Evolutionary conservation across 1,284 basidiomycete species (phyloP), one percentile per base, ranked within the genome.

Genomic region (Ganoderma leucocontextum): DNA sequence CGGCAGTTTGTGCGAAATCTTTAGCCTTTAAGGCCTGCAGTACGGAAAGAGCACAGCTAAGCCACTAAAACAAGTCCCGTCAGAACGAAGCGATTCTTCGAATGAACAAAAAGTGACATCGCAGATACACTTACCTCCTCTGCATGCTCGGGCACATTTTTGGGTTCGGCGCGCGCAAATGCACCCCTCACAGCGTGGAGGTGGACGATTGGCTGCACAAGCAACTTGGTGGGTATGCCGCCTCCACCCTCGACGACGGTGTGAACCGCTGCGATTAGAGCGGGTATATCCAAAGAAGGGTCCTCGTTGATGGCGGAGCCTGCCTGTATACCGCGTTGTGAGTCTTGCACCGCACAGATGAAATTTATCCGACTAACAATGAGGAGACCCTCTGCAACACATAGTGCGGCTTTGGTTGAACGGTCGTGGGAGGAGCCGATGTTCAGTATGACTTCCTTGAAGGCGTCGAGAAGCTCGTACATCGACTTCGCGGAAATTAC

Each of bases 341-440:
- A 12, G 9, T 7, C 13, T 53, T n/a, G 22, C 2, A n/a, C 25
- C 39, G 13, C 22, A 4, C 5, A 19, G 2, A 7, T 17, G 0
- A 19, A 13, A n/a, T 10, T 38, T 15, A 55, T n/a, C 60, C 36
- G 19, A 80, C 88, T 72, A 73, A 93, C 94, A 70, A 95, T 90
- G 79, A 96, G 89, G 4, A 98, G 82, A 10, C 94, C 95, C 78
- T 98, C 95, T 8, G 90, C 92, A 22, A 96, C 95, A 79, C 94
- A 96, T 25, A 95, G 81, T 1, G 93, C 93, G 0, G 95, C 95
- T 60, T 91, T 87, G 78, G 96, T 94, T 0, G 94, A 95, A 22
- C 96, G 87, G 39, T 91, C 91, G 70, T 95, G 91, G 6, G 95
- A 95, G 1, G 95, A 95, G 59, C 93, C 94, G 71, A 97, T 95